Conservation (phyloP, 2,329 filamentous ascomycete species). For the Aspergillus fumigatiaffinis region DNA sequence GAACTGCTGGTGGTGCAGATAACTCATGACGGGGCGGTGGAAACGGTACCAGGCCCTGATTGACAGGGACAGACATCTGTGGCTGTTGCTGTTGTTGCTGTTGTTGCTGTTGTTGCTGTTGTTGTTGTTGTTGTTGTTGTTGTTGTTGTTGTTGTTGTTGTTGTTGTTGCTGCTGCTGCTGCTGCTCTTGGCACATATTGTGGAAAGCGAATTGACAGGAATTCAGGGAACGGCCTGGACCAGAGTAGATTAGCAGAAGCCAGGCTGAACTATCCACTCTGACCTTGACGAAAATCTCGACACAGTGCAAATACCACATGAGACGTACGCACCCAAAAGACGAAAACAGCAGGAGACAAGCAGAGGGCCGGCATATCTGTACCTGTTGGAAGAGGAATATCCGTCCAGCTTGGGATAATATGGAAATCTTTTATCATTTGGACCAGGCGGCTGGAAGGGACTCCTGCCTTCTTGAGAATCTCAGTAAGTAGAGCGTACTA, state of each 20-base stretch:
- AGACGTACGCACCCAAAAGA: neutral
- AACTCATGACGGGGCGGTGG: conserved; percentile 22
- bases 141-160: conserved; percentile 8
- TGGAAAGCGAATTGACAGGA: conserved; percentile 34
- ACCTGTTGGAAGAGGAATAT: conserved; percentile 44
- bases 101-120: conserved; percentile 8
- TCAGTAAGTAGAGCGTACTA: conserved; percentile 41
- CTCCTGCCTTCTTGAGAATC: conserved; percentile 38
- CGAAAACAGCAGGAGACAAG: conserved; percentile 1
- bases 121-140: neutral
- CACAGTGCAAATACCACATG: neutral
- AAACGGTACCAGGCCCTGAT: conserved; percentile 10
- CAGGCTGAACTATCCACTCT: neutral
- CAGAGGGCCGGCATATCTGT: conserved; percentile 17
- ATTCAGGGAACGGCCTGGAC: conserved; percentile 37
- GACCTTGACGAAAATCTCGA: neutral
- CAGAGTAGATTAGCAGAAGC: conserved; percentile 12
- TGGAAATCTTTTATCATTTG: conserved; percentile 36
- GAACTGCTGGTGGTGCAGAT: conserved; percentile 15
- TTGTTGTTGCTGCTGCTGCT: conserved; percentile 2
- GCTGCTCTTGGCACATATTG: conserved; percentile 30
- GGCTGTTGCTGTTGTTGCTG: neutral
- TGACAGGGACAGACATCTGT: conserved; percentile 7
- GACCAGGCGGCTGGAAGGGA: conserved; percentile 36
- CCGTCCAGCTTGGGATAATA: conserved; percentile 35